Evolutionary conservation across 1,284 basidiomycete species (phyloP).

Genomic region (Meripilus lineatus): DNA sequence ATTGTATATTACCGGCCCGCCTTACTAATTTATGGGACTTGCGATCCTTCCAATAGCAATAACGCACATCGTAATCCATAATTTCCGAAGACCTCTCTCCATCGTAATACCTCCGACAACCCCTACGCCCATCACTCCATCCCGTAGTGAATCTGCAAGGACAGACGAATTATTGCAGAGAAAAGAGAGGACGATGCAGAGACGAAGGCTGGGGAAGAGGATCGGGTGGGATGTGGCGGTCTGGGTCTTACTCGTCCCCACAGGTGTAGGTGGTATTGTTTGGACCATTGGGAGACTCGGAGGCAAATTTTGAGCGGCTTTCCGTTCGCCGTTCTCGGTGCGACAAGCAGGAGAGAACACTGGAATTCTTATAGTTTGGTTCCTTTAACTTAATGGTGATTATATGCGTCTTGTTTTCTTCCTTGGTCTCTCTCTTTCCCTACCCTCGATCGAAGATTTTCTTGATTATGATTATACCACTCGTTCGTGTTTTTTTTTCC

Average conservation of each 20-base stretch:
- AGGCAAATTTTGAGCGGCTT: too few relatives aligned
- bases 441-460: too few relatives aligned
- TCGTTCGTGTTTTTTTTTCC: too few relatives aligned
- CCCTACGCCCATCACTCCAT: conserved; percentile 14
- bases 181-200: conserved; percentile 71
- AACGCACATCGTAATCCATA: conserved; percentile 61
- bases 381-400: too few relatives aligned
- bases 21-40: too few relatives aligned
- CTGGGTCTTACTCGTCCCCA: conserved; percentile 56
- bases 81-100: conserved; percentile 62
- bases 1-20: conserved; percentile 2
- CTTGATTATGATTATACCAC: too few relatives aligned
- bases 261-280: conserved; percentile 45
- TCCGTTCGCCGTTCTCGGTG: too few relatives aligned
- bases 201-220: conserved; percentile 53
- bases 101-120: conserved; percentile 55
- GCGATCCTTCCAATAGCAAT: conserved; percentile 36
- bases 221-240: conserved; percentile 70
- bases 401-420: too few relatives aligned
- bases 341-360: too few relatives aligned
- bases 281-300: conserved; percentile 48
- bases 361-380: too few relatives aligned
- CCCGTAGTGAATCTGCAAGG: conserved; percentile 21
- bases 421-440: too few relatives aligned
- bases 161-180: conserved; percentile 64